Evolutionary conservation across 768 basidiomycete genomes (phyloP), one percentile per base, ranked within the genome.

Genomic region (Rhodosporidiobolus sp.): DNA sequence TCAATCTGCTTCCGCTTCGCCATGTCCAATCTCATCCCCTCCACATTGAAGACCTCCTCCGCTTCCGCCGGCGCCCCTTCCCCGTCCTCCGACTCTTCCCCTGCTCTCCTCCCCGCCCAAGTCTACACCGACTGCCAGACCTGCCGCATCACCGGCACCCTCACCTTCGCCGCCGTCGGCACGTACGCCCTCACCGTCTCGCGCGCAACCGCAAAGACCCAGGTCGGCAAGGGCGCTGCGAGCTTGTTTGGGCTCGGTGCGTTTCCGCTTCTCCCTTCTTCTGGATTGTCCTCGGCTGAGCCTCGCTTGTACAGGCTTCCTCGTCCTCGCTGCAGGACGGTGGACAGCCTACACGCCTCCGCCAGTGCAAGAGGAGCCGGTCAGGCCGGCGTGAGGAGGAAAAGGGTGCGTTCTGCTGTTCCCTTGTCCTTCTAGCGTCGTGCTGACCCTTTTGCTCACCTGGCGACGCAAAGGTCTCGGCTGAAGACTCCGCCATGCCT

Each of bases 101-200:
- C 55, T 20, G n/a, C 9, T 10, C n/a, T 57, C 49, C 56, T 35
- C 49, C 49, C 57, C 20, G 16, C 53, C 1, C 35, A 58, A 1
- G n/a, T 35, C 56, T 72, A 67, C 57, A 72, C 73, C 48, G 69
- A 75, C 65, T 75, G 73, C 63, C 52, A 67, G 35, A 48, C 73
- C 20, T 75, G 73, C 58, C 69, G 73, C 48, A n/a, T 70, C 52
- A 70, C 69, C 4, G 73, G 73, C 22, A 75, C 73, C 9, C 43
- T 63, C 58, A 75, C 73, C 28, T 75, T 75, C 54, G 63, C 73
- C 49, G 65, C 63, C 52, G 73, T 75, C 56, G 73, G 73, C 1
- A 30, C 62, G 12, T 75, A 75, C 54, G 73, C 73, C 20, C 60
- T 70, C 34, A 54, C 63, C 5, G 69, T 53, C 7, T 56, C 57